Conservation (phyloP, 2,329 filamentous ascomycete species). For the Coleophoma crateriformis region DNA sequence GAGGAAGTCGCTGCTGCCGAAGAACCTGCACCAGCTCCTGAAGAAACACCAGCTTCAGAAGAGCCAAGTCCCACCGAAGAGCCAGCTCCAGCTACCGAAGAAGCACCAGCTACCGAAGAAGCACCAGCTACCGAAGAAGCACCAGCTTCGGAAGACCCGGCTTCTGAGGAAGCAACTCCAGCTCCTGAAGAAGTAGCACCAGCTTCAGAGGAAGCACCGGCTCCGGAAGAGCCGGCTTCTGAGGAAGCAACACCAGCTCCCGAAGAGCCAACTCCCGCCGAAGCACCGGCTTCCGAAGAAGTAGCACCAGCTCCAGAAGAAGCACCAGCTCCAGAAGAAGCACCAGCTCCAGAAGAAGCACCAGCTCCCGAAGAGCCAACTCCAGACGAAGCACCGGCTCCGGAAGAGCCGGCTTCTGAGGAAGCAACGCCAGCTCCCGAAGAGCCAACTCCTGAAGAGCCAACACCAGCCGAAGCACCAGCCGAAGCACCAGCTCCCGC, state of each 20-base stretch:
- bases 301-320: slow-evolving; percentile 7
- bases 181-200: too few relatives aligned
- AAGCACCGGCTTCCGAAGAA: slow-evolving; percentile 8
- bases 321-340: slow-evolving; percentile 7
- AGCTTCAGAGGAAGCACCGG: too few relatives aligned
- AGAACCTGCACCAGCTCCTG: slow-evolving; percentile 5
- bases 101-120: slow-evolving; percentile 7
- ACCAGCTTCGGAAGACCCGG: background rate
- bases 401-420: too few relatives aligned
- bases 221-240: slow-evolving; percentile 11
- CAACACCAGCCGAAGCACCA: too few relatives aligned
- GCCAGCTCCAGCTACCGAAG: slow-evolving; percentile 8
- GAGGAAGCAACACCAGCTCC: too few relatives aligned
- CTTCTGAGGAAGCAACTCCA: too few relatives aligned
- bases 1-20: slow-evolving; percentile 1
- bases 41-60: slow-evolving; percentile 5
- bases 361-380: background rate
- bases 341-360: slow-evolving; percentile 4
- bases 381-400: slow-evolving; percentile 1
- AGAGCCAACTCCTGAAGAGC: too few relatives aligned
- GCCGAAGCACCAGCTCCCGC: too few relatives aligned
- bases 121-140: slow-evolving; percentile 5
- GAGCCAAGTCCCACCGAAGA: slow-evolving; percentile 3
- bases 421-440: too few relatives aligned
- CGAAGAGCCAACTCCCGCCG: slow-evolving; percentile 2